These are phyloP conservation scores for Coix lacrymajobi DNA, from an alignment of 176 grass and related monocot species.

Conservation along the genomic window DNA sequence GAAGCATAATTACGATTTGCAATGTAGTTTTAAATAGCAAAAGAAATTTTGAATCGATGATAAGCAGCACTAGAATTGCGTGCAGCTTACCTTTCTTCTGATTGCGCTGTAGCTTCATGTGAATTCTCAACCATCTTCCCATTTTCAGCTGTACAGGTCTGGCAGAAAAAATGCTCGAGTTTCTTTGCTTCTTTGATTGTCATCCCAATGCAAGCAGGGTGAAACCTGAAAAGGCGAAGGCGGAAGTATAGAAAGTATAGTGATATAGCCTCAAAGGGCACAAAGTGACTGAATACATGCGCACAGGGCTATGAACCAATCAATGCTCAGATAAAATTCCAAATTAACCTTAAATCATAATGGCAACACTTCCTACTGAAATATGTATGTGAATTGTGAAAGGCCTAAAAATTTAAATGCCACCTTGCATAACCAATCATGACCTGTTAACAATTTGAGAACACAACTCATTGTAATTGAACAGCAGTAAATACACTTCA, in stretches of 20 bases:
- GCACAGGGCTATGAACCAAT: neutral
- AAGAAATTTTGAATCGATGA: neutral
- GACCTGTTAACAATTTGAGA: neutral
- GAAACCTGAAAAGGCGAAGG: constrained; percentile 64
- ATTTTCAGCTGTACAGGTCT: constrained; percentile 77
- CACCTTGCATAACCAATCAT: neutral
- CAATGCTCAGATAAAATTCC: neutral
- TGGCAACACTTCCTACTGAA: neutral
- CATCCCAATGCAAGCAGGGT: constrained; percentile 89
- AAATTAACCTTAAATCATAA: neutral
- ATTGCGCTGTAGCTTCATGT: constrained; percentile 59
- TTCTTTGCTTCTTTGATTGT: constrained; percentile 92
- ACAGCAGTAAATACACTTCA: neutral
- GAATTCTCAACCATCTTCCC: constrained; percentile 69
- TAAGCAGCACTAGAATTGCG: neutral
- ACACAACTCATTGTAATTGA: neutral
- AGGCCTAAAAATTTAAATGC: neutral
- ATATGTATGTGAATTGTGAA: neutral
- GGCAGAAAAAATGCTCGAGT: constrained; percentile 93
- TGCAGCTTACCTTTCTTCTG: constrained; percentile 66
- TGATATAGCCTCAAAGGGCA: neutral
- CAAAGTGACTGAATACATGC: neutral
- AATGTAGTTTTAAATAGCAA: neutral
- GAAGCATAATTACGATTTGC: neutral
- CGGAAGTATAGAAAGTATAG: neutral